Conservation (phyloP, 1,284 basidiomycete genomes). For the Mycena citricolor region DNA sequence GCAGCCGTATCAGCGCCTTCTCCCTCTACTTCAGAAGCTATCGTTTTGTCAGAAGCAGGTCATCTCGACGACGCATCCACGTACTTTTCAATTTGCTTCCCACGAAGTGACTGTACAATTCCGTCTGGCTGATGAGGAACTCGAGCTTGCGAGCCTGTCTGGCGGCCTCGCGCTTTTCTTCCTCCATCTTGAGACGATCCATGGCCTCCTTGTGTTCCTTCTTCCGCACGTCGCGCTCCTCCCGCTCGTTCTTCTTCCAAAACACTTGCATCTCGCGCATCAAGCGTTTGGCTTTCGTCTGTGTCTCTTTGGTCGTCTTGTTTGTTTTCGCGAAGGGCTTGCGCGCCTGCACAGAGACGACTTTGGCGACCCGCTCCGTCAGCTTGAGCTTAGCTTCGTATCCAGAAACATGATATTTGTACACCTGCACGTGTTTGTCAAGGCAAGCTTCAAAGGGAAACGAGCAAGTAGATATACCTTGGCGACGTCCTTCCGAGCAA, state of each 20-base stretch:
- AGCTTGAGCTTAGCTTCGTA: constrained; percentile 66
- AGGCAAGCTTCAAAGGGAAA: constrained; percentile 9
- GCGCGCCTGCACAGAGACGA: constrained; percentile 80
- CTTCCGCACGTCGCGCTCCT: constrained; percentile 90
- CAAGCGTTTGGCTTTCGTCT: constrained; percentile 83
- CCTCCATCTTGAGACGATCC: constrained; percentile 89
- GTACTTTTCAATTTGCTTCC: constrained; percentile 96
- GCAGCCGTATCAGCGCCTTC: constrained; percentile 46
- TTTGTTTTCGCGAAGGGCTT: constrained; percentile 77
- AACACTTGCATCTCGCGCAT: constrained; percentile 96
- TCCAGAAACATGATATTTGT: constrained; percentile 72
- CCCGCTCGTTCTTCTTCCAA: constrained; percentile 98
- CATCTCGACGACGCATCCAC: constrained; percentile 30
- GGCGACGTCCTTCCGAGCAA: constrained; percentile 78
- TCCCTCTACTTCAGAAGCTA: constrained; percentile 89
- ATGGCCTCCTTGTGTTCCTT: constrained; percentile 93
- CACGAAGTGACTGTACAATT: constrained; percentile 99
- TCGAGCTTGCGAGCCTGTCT: constrained; percentile 96
- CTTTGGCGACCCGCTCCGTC: constrained; percentile 74
- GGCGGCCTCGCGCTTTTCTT: constrained; percentile 95
- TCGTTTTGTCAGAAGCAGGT: constrained; percentile 17
- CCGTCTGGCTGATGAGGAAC: constrained; percentile 98
- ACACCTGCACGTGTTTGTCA: constrained; percentile 54
- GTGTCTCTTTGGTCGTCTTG: constrained; percentile 86
- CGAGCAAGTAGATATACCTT: constrained; percentile 50